Conservation (phyloP, 768 basidiomycete genomes). For the Brasilioporus rufonigricans region DNA sequence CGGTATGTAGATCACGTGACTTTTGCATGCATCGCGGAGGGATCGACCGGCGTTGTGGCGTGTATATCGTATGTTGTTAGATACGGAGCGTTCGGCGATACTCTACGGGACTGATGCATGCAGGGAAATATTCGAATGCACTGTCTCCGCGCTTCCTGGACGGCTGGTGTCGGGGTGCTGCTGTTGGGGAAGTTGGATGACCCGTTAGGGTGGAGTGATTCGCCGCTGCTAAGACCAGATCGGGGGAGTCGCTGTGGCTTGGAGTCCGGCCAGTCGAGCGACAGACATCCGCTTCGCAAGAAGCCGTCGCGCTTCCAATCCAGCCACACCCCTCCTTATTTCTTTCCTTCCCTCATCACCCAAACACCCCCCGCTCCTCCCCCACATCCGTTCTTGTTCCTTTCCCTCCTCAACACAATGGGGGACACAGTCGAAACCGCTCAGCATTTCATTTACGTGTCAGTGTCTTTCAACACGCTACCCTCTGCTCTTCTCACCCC, state of each 20-base stretch:
- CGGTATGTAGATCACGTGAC: constrained; percentile 14
- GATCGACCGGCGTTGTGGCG: not conserved
- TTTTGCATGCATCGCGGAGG: not conserved
- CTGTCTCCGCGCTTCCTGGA: not conserved
- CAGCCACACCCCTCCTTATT: constrained; percentile 25
- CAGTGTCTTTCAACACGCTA: constrained; percentile 21
- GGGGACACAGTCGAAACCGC: constrained; percentile 53
- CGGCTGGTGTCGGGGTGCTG: not conserved
- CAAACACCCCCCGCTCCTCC: constrained; percentile 2
- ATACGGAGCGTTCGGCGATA: not conserved
- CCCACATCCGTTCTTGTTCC: constrained; percentile 9
- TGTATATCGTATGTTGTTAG: too few relatives aligned
- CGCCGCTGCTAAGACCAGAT: constrained; percentile 27
- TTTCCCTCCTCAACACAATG: constrained; percentile 33
- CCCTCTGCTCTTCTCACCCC: constrained; percentile 10
- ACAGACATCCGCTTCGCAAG: constrained; percentile 28
- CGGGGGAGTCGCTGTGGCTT: constrained; percentile 31
- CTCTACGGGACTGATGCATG: not conserved
- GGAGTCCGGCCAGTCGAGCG: constrained; percentile 11
- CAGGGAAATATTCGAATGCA: not conserved
- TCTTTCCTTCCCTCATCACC: constrained; percentile 20
- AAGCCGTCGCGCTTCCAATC: constrained; percentile 29
- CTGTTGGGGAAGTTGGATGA: constrained; percentile 11
- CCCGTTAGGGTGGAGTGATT: constrained; percentile 23
- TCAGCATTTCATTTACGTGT: constrained; percentile 76